Evolutionary conservation across 108 stramenopile genomes (phyloP).

Genomic region (Nannochloropsis gaditana): DNA sequence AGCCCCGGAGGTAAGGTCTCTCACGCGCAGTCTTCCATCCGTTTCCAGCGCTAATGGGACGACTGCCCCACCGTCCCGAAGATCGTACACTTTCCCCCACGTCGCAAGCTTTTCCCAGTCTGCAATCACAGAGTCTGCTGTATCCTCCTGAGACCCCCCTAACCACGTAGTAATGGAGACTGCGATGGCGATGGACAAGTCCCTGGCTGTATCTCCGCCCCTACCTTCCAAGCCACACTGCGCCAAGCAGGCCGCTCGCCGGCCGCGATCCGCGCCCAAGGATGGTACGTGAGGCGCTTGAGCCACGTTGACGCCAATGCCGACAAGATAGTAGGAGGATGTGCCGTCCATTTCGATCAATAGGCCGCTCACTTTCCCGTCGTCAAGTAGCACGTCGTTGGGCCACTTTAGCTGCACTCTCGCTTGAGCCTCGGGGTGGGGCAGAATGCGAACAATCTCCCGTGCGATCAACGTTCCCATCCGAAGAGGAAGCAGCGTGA

Average conservation of each 20-base stretch:
- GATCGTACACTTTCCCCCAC: constrained; percentile 27
- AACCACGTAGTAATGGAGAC: constrained; percentile 10
- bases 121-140: constrained; percentile 26
- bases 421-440: constrained; percentile 36
- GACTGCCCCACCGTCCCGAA: constrained; percentile 33
- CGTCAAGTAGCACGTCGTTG: constrained; percentile 75
- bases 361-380: constrained; percentile 60
- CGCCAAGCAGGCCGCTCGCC: constrained; percentile 62
- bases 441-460: constrained; percentile 41
- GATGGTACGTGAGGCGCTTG: constrained; percentile 66
- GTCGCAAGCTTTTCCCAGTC: constrained; percentile 33
- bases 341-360: constrained; percentile 63
- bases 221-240: constrained; percentile 49
- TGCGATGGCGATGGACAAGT: background rate
- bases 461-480: constrained; percentile 61
- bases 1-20: constrained; percentile 24
- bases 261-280: constrained; percentile 59
- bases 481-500: constrained; percentile 59
- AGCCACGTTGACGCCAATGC: constrained; percentile 81
- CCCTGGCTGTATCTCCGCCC: constrained; percentile 28
- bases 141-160: constrained; percentile 27
- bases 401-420: constrained; percentile 81
- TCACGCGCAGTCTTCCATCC: constrained; percentile 37
- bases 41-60: constrained; percentile 37
- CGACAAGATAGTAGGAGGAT: constrained; percentile 70